These are phyloP conservation scores for Cercospora beticola DNA, from an alignment of 2,329 filamentous ascomycete species.

Conservation along the genomic window DNA sequence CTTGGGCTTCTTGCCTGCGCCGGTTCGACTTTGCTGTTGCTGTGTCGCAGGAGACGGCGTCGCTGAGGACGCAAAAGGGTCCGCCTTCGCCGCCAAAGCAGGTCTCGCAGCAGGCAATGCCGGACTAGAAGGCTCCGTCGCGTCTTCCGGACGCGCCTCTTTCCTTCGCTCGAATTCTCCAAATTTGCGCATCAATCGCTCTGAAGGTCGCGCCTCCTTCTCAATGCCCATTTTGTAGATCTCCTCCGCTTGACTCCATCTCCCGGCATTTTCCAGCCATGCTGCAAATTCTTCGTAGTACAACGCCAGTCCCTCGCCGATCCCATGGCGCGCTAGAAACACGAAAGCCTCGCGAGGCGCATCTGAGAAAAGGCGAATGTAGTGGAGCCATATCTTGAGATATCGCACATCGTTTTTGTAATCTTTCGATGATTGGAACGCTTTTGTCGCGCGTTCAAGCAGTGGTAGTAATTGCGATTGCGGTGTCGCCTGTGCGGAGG, in stretches of 20 bases:
- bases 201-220: constrained; percentile 76
- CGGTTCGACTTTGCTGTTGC: constrained; percentile 48
- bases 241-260: constrained; percentile 91
- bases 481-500: constrained; percentile 85
- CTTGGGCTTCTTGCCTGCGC: constrained; percentile 66
- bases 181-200: constrained; percentile 83
- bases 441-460: constrained; percentile 87
- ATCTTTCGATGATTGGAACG: constrained; percentile 78
- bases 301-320: constrained; percentile 82
- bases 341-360: constrained; percentile 89
- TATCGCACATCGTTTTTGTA: constrained; percentile 97
- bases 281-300: constrained; percentile 97
- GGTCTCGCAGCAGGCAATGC: constrained; percentile 80
- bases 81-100: constrained; percentile 78
- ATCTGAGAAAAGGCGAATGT: constrained; percentile 90
- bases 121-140: constrained; percentile 73
- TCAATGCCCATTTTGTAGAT: constrained; percentile 89
- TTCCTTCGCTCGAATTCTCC: constrained; percentile 83
- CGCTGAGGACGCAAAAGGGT: constrained; percentile 67
- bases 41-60: constrained; percentile 64
- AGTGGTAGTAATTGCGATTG: constrained; percentile 86
- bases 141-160: constrained; percentile 63
- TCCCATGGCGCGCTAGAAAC: constrained; percentile 82
- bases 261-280: constrained; percentile 80
- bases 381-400: constrained; percentile 88